Percentiles rank a stretch among this genome's conserved stretches.
Evolutionary conservation across 2,329 filamentous ascomycete genomes (phyloP).

Genomic region (Fusarium domesticum): DNA sequence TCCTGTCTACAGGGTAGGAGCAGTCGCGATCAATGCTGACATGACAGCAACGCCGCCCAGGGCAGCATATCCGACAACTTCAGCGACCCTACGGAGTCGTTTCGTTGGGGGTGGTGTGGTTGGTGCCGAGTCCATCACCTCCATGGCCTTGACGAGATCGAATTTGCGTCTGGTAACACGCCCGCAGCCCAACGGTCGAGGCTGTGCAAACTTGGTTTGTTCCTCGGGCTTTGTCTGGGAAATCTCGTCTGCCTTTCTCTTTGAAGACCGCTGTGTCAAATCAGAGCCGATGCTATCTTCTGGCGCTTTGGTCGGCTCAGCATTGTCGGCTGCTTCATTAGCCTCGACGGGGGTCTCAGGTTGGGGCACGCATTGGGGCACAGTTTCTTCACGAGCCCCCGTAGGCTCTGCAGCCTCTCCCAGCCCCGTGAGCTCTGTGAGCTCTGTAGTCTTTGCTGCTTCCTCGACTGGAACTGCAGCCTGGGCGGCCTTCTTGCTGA

Average conservation of each 20-base stretch:
- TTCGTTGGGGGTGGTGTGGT: conserved; percentile 25
- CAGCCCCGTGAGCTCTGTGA: conserved; percentile 1
- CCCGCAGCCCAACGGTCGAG: neutral
- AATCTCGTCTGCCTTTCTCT: conserved; percentile 31
- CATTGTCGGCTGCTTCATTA: neutral
- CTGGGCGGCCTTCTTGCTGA: conserved; percentile 25
- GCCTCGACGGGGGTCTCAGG: too few relatives aligned
- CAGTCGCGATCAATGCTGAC: conserved; percentile 40
- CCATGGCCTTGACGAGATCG: neutral
- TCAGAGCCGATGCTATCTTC: neutral
- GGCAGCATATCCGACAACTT: conserved; percentile 36
- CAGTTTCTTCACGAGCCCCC: too few relatives aligned
- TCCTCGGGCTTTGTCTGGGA: conserved; percentile 21
- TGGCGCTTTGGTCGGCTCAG: neutral
- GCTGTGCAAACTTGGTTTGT: neutral
- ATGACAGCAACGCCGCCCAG: conserved; percentile 40
- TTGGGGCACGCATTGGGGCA: too few relatives aligned
- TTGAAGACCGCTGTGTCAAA: conserved; percentile 8
- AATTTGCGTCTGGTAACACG: neutral
- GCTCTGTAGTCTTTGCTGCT: conserved; percentile 6
- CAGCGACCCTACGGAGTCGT: conserved; percentile 35
- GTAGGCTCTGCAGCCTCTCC: conserved; percentile 3
- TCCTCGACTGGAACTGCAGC: neutral
- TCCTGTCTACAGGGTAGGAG: conserved; percentile 26
- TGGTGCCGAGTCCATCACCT: neutral